A percentile compares a stretch with the other conserved stretches of the same genome.
Evolutionary conservation across 345 rosid genomes (phyloP).

Genomic region (Dovyalis caffra): DNA sequence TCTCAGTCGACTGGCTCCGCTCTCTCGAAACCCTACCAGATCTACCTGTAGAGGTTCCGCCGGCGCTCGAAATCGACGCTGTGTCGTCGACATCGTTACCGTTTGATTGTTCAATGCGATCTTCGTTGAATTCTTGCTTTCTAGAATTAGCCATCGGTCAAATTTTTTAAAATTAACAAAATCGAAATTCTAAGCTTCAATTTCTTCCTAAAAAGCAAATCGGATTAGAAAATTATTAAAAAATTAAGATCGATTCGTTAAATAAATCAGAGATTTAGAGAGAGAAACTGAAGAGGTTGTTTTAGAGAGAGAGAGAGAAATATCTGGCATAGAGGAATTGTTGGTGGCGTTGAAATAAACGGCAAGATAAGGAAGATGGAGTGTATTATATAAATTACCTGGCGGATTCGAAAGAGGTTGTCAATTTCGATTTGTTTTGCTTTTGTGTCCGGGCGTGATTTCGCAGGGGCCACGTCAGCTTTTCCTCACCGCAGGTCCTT

Average conservation of each 20-base stretch:
- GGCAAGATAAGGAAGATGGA: neutral
- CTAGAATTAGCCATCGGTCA: constrained; percentile 52
- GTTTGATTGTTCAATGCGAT: constrained; percentile 34
- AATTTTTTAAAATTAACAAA: constrained; percentile 9
- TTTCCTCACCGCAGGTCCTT: neutral
- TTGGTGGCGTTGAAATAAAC: neutral
- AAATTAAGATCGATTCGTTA: neutral
- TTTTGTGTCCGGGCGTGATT: constrained; percentile 19
- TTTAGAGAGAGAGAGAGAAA: neutral
- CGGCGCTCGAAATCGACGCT: constrained; percentile 33
- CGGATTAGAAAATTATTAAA: neutral
- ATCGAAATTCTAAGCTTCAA: constrained; percentile 16
- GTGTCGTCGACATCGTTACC: constrained; percentile 37
- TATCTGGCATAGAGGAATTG: neutral
- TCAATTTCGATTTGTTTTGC: neutral
- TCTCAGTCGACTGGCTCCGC: constrained; percentile 32
- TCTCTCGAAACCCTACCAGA: constrained; percentile 34
- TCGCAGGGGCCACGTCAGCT: constrained; percentile 13
- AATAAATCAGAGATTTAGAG: neutral
- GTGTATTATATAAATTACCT: neutral
- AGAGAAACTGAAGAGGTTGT: neutral
- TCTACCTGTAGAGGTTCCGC: constrained; percentile 36
- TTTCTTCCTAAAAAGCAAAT: no score
- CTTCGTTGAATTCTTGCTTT: constrained; percentile 40
- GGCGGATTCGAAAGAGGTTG: constrained; percentile 32